Percentiles rank a stretch among this genome's conserved stretches.
phyloP scores from a whole-genome alignment of 2,329 filamentous ascomycete genomes.

The Fusarium irregulare region DNA sequence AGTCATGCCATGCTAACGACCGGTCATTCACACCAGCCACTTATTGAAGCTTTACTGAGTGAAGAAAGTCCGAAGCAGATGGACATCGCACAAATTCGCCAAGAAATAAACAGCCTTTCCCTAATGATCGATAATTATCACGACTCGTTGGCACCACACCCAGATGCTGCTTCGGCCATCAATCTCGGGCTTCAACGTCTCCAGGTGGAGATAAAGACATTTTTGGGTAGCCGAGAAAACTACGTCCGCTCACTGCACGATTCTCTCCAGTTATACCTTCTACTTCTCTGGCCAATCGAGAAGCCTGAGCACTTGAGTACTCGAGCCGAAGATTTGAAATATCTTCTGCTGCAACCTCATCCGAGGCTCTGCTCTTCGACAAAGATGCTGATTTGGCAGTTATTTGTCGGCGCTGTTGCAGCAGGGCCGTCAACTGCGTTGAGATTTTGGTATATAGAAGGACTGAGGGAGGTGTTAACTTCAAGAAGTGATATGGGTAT shows the following conservation, averaged over 20 bases:
- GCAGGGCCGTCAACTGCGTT: neutral
- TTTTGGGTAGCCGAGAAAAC: slow-evolving; percentile 9
- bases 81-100: slow-evolving; percentile 7
- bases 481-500: neutral
- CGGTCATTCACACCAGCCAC: slow-evolving; percentile 9
- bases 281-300: slow-evolving; percentile 21
- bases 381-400: slow-evolving; percentile 35
- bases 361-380: slow-evolving; percentile 33
- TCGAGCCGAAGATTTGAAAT: slow-evolving; percentile 15
- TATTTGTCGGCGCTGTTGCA: slow-evolving; percentile 38
- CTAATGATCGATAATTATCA: slow-evolving; percentile 2
- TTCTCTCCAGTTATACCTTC: slow-evolving; percentile 18
- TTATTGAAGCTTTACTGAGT: slow-evolving; percentile 28
- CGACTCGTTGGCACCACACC: accelerated
- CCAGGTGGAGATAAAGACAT: slow-evolving; percentile 1
- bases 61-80: neutral
- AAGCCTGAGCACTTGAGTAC: neutral
- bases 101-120: neutral
- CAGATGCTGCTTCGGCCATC: neutral
- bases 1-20: slow-evolving; percentile 9
- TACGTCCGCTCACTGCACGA: slow-evolving; percentile 25
- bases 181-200: slow-evolving; percentile 11
- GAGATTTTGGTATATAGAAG: slow-evolving; percentile 7
- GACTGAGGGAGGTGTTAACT: slow-evolving; percentile 2
- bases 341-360: slow-evolving; percentile 6